Percentiles rank a stretch among this genome's conserved stretches.
Evolutionary conservation across 2,329 filamentous ascomycete species (phyloP).

Genomic region (Ceratocystis alfenasii): DNA sequence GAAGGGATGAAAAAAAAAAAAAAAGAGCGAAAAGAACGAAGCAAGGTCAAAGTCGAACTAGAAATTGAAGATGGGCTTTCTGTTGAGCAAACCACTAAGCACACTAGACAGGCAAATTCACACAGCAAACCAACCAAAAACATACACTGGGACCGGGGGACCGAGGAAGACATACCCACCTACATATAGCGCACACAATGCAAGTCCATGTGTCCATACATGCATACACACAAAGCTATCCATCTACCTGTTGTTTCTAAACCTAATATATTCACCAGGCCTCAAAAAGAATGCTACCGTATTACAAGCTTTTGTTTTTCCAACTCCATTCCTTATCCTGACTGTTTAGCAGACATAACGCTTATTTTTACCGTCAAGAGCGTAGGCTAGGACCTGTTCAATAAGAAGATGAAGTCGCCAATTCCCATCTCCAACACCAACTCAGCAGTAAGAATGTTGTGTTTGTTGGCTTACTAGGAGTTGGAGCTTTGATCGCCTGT

Average conservation of each 20-base stretch:
- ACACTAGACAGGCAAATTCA: background rate
- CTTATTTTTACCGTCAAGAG: too few relatives aligned
- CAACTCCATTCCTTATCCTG: too few relatives aligned
- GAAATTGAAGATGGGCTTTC: too few relatives aligned
- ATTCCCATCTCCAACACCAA: background rate
- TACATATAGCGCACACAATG: background rate
- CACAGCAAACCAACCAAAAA: background rate
- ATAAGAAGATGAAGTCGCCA: background rate
- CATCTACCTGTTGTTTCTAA: background rate
- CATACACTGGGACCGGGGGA: background rate
- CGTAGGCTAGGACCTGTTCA: too few relatives aligned
- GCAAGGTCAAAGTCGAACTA: too few relatives aligned
- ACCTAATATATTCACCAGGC: too few relatives aligned
- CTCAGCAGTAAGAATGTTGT: background rate
- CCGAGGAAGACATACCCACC: background rate
- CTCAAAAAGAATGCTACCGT: too few relatives aligned
- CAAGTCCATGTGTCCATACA: background rate
- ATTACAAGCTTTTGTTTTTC: too few relatives aligned
- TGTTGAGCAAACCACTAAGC: background rate
- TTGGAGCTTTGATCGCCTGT: background rate
- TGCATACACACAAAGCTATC: background rate
- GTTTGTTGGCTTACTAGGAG: background rate
- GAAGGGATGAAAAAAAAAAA: background rate
- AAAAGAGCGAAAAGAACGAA: too few relatives aligned
- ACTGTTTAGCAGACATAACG: too few relatives aligned